Evolutionary conservation across 768 basidiomycete genomes (phyloP), one percentile per base, ranked within the genome.

Genomic region (Lepiota brunneoincarnata): DNA sequence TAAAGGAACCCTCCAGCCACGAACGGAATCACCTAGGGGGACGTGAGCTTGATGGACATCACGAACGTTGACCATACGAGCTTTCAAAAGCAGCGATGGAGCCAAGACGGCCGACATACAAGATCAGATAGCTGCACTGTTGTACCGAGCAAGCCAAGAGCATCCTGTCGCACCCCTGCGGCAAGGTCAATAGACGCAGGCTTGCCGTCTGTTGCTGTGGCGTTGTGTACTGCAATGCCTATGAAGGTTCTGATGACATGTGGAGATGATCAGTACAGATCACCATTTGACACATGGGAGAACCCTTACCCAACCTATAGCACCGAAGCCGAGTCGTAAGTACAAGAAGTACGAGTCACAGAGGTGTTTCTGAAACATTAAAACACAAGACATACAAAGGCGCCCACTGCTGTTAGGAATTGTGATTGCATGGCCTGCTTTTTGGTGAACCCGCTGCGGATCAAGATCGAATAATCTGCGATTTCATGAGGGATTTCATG

Each of bases 401-500:
- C 93, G 42, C 93, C 93, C 50, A 94, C 77, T 23, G 93, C 93
- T 31, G 93, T 96, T 54, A 94, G 65, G 70, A 94, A 95, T 65
- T 96, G 93, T 28, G 89, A 91, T 63, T 88, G 87, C 93, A 96
- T 94, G 2, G 93, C 93, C 67, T 95, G 91, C 60, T 73, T 76
- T 70, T 96, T 96, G 23, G 87, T 90, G 67, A 95, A 94, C 3
- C 93, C 93, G 61, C 89, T 91, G 38, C 89, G 85, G 44, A 94
- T 82, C 34, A 94, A 75, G 60, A 95, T 94, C n/a, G 91, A 93
- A 64, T 94, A 95, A 67, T 95, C 93, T n/a, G 93, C 93, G 58
- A 96, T 95, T 76, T 96, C 92, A 64, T 96, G 93, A 15, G 93
- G 93, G 49, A 96, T 95, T 70, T 96, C 93, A 67, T 96, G 92